Evolutionary conservation across 148 eudicot species (phyloP).

Genomic region (Fallopia convolvulus): DNA sequence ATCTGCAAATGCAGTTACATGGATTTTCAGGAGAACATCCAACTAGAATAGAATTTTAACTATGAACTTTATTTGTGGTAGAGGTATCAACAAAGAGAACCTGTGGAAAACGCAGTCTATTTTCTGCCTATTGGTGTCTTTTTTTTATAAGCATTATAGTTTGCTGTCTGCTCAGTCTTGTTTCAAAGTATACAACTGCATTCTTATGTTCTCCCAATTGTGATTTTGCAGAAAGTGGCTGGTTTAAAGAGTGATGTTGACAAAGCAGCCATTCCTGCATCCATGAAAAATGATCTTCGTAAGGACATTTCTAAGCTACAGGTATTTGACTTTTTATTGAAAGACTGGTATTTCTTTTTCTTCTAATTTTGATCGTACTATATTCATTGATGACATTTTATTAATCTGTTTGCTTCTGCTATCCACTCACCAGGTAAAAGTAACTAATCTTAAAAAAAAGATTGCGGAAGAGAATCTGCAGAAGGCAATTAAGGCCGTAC

Average conservation of each 20-base stretch:
- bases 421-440: slow-evolving; percentile 41
- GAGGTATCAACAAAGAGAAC: neutral
- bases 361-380: neutral
- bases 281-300: slow-evolving; percentile 75
- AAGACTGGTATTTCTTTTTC: neutral
- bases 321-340: slow-evolving; percentile 27
- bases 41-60: neutral
- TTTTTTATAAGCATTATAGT: neutral
- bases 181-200: neutral
- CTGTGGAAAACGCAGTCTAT: neutral
- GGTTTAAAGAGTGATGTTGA: slow-evolving; percentile 61
- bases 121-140: neutral
- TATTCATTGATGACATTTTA: neutral
- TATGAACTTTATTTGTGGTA: neutral
- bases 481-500: slow-evolving; percentile 59
- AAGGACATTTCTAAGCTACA: slow-evolving; percentile 46
- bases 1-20: neutral
- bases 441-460: slow-evolving; percentile 64
- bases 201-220: neutral
- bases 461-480: slow-evolving; percentile 64
- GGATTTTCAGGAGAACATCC: neutral
- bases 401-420: neutral
- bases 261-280: slow-evolving; percentile 65
- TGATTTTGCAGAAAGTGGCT: slow-evolving; percentile 59
- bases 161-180: neutral